Evolutionary conservation across 371 early-diverging fungal genomes (phyloP).

Genomic region (Choanephora cucurbitarum): DNA sequence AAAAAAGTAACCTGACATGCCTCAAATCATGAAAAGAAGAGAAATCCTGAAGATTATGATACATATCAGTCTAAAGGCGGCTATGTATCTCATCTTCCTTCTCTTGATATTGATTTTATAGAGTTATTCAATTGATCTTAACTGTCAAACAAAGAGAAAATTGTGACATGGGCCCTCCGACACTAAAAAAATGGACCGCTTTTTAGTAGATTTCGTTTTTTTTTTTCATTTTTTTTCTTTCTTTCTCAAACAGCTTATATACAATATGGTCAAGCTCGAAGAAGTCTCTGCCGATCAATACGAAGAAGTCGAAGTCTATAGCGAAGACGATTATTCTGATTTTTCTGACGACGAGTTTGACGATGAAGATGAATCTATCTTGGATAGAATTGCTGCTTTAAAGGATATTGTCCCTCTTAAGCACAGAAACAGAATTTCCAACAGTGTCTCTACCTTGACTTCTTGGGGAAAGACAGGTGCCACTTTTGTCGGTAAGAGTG

Average conservation of each 20-base stretch:
- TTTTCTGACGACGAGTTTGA: slow-evolving; percentile 60
- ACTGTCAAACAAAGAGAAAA: background rate
- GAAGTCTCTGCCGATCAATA: slow-evolving; percentile 54
- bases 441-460: slow-evolving; percentile 51
- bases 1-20: too few relatives aligned
- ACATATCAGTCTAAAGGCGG: too few relatives aligned
- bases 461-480: slow-evolving; percentile 61
- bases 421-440: slow-evolving; percentile 62
- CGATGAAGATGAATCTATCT: slow-evolving; percentile 60
- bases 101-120: too few relatives aligned
- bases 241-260: slow-evolving; percentile 7
- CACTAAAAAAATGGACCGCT: background rate
- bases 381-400: slow-evolving; percentile 74
- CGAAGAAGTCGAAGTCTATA: slow-evolving; percentile 44
- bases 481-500: slow-evolving; percentile 70
- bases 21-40: too few relatives aligned
- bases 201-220: slow-evolving; percentile 13
- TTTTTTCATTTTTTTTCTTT: slow-evolving; percentile 14
- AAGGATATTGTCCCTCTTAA: slow-evolving; percentile 76
- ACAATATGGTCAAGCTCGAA: slow-evolving; percentile 56
- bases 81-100: too few relatives aligned
- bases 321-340: slow-evolving; percentile 58
- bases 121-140: too few relatives aligned
- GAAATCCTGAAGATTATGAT: too few relatives aligned
- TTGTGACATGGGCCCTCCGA: slow-evolving; percentile 4